Base-by-base conservation (phyloP, 345 rosid species). In the Eucalyptus regnans region DNA sequence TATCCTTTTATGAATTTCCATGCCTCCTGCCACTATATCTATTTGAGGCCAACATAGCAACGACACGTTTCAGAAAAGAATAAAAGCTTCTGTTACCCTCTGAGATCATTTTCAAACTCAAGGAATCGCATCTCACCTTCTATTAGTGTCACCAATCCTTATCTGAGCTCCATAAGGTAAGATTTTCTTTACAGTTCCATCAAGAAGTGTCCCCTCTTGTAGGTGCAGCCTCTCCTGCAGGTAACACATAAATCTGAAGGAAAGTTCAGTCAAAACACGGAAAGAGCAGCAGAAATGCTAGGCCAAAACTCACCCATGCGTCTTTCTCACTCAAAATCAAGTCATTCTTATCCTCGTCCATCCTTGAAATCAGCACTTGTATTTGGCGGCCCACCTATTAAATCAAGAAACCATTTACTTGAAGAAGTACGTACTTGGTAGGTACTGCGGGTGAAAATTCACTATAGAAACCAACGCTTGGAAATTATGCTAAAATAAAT, bases 101-200 rank as follows among this genome's bases (percentile, higher is more conserved):
- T 50, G 89, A 86, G 88, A 87, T 56, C 88, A 80, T 37, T 64
- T 50, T 58, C 88, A n/a, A 86, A 52, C 51, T 31, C 79, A 87
- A 60, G 60, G 49, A 68, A 83, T 52, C 23, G n/a, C 7, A 87
- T 93, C 71, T 87, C 85, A 95, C 99, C 99, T 96, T 94, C 99
- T 93, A 88, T 94, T 95, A 88, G 96, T 95, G 87, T 93, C 96
- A 16, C 96, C 96, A 31, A 97, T 95, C 91, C 92, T 93, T 91
- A 97, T 94, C 91, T 96, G 98, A 71, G 99, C 99, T 92, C 99
- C 99, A 91, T 95, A 96, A 3, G 99, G 96, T 84, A 94, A 93
- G 83, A 95, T 92, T 92, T 93, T 96, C 91, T 89, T 94, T 41
- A 97, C 97, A 76, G 93, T 95, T 87, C 99, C 99, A 85, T 95